Percentiles rank a stretch among this genome's conserved stretches.
Evolutionary conservation across 1,284 basidiomycete species (phyloP).

Genomic region (Ceraceosorus bombacis): DNA sequence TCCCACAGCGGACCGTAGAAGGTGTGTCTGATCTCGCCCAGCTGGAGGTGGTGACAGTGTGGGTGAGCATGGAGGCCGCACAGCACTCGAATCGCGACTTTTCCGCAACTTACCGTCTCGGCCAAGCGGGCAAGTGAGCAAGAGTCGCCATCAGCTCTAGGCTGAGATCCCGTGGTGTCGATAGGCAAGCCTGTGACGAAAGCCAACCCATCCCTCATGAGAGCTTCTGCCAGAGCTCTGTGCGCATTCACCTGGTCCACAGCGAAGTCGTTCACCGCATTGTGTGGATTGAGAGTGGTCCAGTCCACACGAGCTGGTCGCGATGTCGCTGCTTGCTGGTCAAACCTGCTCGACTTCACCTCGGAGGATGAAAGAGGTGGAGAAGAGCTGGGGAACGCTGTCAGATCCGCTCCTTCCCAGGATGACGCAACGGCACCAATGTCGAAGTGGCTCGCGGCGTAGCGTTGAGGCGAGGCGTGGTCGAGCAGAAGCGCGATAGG

Average conservation of each 20-base stretch:
- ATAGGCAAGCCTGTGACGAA: constrained; percentile 58
- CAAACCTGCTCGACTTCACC: constrained; percentile 1
- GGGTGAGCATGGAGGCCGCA: background rate
- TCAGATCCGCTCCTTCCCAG: constrained; percentile 39
- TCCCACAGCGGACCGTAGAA: constrained; percentile 89
- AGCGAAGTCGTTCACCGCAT: background rate
- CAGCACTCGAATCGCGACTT: background rate
- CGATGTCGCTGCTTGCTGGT: constrained; percentile 5
- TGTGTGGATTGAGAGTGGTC: constrained; percentile 5
- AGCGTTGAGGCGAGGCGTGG: constrained; percentile 52
- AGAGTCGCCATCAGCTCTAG: background rate
- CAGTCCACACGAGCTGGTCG: constrained; percentile 6
- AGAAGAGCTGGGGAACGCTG: constrained; percentile 1
- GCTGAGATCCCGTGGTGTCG: constrained; percentile 33
- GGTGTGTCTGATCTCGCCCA: constrained; percentile 73
- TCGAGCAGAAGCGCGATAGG: constrained; percentile 47
- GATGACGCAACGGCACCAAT: constrained; percentile 23
- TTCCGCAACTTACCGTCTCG: constrained; percentile 45
- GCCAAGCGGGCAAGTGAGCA: constrained; percentile 25
- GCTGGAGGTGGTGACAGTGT: constrained; percentile 49
- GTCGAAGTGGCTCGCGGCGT: constrained; percentile 37
- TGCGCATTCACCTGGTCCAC: constrained; percentile 22
- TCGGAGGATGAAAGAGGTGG: background rate
- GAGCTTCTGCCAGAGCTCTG: constrained; percentile 39
- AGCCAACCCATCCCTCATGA: constrained; percentile 54